phyloP scores from a whole-genome alignment of 2,329 filamentous ascomycete species.

The Hymenoscyphus salicellus region DNA sequence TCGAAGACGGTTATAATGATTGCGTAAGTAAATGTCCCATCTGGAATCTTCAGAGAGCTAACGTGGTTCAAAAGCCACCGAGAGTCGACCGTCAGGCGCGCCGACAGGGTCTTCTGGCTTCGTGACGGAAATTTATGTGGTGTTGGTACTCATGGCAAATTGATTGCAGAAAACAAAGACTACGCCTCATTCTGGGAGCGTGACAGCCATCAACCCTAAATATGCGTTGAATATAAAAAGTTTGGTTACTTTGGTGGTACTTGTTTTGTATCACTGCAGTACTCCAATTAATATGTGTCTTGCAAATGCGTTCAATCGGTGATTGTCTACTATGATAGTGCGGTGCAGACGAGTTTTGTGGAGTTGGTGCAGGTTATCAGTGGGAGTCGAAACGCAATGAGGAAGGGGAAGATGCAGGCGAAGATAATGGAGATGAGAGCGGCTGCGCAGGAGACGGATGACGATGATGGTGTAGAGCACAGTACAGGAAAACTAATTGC shows the following conservation, averaged over 20 bases:
- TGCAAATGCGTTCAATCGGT: neutral
- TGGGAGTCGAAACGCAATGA: no score
- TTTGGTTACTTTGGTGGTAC: neutral
- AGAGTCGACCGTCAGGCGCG: neutral
- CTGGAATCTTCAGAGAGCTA: neutral
- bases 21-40: neutral
- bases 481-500: no score
- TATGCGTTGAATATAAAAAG: neutral
- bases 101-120: neutral
- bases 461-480: no score
- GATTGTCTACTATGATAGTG: neutral
- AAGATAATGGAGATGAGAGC: no score
- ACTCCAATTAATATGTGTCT: no score
- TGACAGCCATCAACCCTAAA: neutral
- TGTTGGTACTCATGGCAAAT: neutral
- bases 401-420: no score
- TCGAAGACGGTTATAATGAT: conserved; percentile 2
- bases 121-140: neutral
- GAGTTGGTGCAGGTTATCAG: no score
- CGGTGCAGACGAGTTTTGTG: no score
- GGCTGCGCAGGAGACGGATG: no score
- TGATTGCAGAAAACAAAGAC: conserved; percentile 2
- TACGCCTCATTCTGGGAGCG: neutral
- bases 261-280: no score
- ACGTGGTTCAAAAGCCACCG: neutral